Conservation (phyloP, 352 stramenopile species). For the Pythium periplocum region DNA sequence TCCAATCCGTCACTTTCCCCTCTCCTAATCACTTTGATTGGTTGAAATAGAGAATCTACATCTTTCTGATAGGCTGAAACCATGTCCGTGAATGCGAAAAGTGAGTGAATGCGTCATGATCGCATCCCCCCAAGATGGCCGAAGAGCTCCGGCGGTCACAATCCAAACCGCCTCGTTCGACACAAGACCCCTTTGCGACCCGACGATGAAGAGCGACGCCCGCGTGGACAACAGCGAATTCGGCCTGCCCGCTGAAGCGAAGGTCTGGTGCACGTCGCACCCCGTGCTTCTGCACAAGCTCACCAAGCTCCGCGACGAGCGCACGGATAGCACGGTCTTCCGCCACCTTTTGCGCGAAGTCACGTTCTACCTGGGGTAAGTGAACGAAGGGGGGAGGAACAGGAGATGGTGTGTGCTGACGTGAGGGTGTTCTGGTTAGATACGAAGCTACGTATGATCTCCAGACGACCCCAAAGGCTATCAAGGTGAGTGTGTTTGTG, state of each 20-base stretch:
- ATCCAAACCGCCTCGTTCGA: not conserved
- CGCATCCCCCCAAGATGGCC: constrained; percentile 15
- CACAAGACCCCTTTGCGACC: not conserved
- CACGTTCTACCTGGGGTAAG: constrained; percentile 97
- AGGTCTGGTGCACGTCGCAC: constrained; percentile 86
- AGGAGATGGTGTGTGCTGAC: not conserved
- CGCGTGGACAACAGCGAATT: constrained; percentile 64
- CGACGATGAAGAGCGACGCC: constrained; percentile 55
- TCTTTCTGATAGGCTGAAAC: no score
- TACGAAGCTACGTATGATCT: constrained; percentile 81
- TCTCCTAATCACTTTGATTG: constrained; percentile 6
- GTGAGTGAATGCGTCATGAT: constrained; percentile 15
- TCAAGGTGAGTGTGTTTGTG: constrained; percentile 36
- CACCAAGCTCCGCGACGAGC: constrained; percentile 93
- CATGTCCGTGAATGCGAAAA: no score
- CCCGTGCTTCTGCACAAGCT: constrained; percentile 95
- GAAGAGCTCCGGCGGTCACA: constrained; percentile 1
- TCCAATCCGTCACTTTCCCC: constrained; percentile 6
- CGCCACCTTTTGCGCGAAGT: constrained; percentile 95
- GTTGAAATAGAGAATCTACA: constrained; percentile 2
- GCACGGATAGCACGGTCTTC: constrained; percentile 91
- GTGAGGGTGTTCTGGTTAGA: constrained; percentile 16
- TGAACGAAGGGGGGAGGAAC: constrained; percentile 3
- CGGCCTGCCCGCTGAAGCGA: constrained; percentile 51
- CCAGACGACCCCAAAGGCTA: constrained; percentile 56